These are phyloP conservation scores for Solanum sejunctum DNA, from an alignment of 257 asterid species.

Conservation along the genomic window DNA sequence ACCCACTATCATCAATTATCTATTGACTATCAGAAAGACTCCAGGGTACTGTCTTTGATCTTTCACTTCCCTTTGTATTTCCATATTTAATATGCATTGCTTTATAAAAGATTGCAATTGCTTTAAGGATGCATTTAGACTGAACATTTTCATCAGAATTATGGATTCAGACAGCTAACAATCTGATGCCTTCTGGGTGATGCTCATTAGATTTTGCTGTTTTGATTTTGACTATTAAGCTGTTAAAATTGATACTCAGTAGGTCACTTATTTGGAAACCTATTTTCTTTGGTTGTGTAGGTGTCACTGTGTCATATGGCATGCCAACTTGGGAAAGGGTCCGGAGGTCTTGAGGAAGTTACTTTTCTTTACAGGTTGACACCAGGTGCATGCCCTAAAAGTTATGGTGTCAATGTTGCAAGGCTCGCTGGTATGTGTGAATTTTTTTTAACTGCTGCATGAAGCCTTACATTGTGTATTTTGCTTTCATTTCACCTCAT, in stretches of 20 bases:
- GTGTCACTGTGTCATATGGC: constrained; percentile 89
- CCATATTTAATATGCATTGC: not conserved
- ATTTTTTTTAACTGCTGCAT: not conserved
- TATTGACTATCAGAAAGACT: constrained; percentile 61
- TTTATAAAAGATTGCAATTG: not conserved
- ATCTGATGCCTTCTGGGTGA: not conserved
- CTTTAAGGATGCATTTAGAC: not conserved
- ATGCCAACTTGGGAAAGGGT: constrained; percentile 76
- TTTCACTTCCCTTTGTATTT: not conserved
- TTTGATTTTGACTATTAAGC: not conserved
- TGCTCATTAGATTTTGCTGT: not conserved
- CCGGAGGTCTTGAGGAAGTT: constrained; percentile 67
- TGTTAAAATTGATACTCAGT: not conserved
- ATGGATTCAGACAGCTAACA: not conserved
- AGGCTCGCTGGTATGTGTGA: constrained; percentile 64
- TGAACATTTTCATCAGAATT: not conserved
- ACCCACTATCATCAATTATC: constrained; percentile 93
- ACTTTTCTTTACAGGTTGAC: constrained; percentile 81
- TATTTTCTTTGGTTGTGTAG: constrained; percentile 19
- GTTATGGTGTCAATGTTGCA: constrained; percentile 96
- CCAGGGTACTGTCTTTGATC: constrained; percentile 34
- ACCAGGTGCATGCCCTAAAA: constrained; percentile 88
- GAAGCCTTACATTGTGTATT: not conserved
- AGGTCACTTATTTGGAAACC: not conserved
- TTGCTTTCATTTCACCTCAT: not conserved